Evolutionary conservation across 1,139 yeast genomes (phyloP).

Genomic region (Pneumocystis canis): DNA sequence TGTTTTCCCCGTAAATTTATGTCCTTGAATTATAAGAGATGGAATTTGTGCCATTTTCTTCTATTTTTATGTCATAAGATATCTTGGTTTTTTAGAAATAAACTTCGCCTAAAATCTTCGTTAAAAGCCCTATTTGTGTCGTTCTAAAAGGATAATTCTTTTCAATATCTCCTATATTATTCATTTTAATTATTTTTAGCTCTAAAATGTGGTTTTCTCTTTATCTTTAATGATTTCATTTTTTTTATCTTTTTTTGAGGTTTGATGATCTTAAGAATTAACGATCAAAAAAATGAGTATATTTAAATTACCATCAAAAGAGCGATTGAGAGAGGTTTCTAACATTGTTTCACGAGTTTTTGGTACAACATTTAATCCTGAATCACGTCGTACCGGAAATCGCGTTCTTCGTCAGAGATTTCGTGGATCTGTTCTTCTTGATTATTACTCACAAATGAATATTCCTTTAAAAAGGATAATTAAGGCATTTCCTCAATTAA

Average conservation of each 20-base stretch:
- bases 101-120: neutral
- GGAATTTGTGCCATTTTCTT: neutral
- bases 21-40: neutral
- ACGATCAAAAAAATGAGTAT: too few species aligned
- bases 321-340: conserved; percentile 15
- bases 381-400: conserved; percentile 17
- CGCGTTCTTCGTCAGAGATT: conserved; percentile 16
- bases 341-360: conserved; percentile 15
- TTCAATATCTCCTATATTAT: neutral
- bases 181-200: neutral
- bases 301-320: conserved; percentile 10
- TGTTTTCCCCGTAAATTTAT: neutral
- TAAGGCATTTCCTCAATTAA: neutral
- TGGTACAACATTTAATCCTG: conserved; percentile 15
- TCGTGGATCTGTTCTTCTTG: conserved; percentile 16
- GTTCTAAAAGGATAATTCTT: neutral
- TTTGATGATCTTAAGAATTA: neutral
- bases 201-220: neutral
- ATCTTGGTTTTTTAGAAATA: neutral
- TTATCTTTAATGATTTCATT: too few species aligned
- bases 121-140: neutral
- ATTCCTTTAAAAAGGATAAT: neutral
- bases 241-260: neutral
- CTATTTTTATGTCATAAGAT: neutral
- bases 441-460: conserved; percentile 15